Conservation (phyloP, 306 rosid species). For the Quercus agrifolia region DNA sequence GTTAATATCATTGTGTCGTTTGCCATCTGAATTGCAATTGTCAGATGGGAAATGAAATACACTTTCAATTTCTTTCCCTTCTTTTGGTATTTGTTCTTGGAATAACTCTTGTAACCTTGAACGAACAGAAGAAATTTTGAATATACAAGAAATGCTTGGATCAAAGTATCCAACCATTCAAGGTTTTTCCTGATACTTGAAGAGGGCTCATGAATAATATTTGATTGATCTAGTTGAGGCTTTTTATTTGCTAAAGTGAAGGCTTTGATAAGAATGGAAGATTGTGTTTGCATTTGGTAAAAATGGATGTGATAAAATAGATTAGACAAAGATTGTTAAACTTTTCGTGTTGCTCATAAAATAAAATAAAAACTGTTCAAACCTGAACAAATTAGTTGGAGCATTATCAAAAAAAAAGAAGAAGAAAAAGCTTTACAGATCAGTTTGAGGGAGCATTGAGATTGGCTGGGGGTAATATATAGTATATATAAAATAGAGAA, state of each 20-base stretch:
- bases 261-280: neutral
- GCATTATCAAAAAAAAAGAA: too few species aligned
- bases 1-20: neutral
- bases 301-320: neutral
- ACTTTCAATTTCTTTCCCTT: neutral
- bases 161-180: neutral
- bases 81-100: neutral
- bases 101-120: neutral
- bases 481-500: too few species aligned
- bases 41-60: neutral
- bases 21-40: neutral
- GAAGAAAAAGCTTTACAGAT: too few species aligned
- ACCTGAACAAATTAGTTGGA: too few species aligned
- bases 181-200: neutral
- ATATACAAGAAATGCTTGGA: neutral
- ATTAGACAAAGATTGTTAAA: neutral
- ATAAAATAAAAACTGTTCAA: too few species aligned
- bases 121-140: neutral
- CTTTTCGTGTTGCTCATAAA: too few species aligned
- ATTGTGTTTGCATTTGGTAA: neutral
- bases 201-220: too few species aligned
- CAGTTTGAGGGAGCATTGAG: too few species aligned
- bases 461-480: too few species aligned
- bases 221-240: neutral
- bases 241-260: neutral